phyloP scores from a whole-genome alignment of 257 asterid species.

The Haberlea rhodopensis region DNA sequence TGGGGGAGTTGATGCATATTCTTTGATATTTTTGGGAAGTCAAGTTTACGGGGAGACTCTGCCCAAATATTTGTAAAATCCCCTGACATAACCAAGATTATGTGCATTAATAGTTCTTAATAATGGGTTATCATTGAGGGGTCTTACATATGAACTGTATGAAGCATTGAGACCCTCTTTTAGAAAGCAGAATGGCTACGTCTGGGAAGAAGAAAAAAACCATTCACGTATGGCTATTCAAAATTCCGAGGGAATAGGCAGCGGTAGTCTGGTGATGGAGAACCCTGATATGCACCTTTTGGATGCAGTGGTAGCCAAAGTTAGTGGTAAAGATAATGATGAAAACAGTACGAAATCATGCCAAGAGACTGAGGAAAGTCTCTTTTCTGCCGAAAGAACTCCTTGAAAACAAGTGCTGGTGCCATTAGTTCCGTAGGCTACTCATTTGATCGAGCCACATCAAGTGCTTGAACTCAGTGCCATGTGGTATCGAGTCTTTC shows the following conservation, averaged over 20 bases:
- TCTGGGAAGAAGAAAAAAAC: constrained; percentile 42
- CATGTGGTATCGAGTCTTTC: constrained; percentile 47
- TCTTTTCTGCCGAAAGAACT: constrained; percentile 55
- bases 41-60: too few species aligned
- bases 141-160: too few species aligned
- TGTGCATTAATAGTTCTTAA: too few species aligned
- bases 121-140: too few species aligned
- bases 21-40: too few species aligned
- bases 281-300: constrained; percentile 66
- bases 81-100: too few species aligned
- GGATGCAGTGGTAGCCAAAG: constrained; percentile 87
- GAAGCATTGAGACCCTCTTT: constrained; percentile 84
- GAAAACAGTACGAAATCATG: constrained; percentile 41
- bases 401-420: constrained; percentile 59
- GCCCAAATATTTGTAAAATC: too few species aligned
- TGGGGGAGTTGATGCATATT: too few species aligned
- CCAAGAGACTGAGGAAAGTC: constrained; percentile 43
- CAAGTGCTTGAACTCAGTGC: constrained; percentile 63
- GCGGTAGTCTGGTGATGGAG: constrained; percentile 52
- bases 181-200: constrained; percentile 38
- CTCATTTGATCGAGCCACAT: constrained; percentile 60
- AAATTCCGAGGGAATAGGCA: constrained; percentile 52
- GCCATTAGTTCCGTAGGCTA: constrained; percentile 65
- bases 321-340: constrained; percentile 39
- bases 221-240: constrained; percentile 53